Percentiles rank a stretch among this genome's conserved stretches.
phyloP scores from a whole-genome alignment of 2,329 filamentous ascomycete genomes.

The Tolypocladium inflatum region DNA sequence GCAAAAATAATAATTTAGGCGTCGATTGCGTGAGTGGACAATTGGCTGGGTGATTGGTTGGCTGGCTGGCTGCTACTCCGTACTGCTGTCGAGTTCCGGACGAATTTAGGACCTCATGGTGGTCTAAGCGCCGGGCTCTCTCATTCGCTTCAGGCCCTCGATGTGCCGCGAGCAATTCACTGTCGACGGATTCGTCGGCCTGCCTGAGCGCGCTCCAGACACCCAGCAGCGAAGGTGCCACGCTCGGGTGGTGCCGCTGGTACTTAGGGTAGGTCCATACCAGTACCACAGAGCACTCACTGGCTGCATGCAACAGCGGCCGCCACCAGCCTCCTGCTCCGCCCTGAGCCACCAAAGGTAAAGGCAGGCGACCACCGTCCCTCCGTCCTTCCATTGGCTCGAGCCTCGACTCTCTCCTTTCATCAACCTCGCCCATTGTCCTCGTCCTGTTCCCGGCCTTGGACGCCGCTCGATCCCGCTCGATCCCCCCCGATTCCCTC shows the following conservation, averaged over 20 bases:
- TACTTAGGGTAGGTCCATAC: no score
- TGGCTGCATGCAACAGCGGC: neutral
- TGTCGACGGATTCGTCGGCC: no score
- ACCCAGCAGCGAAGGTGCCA: neutral
- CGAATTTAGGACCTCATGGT: no score
- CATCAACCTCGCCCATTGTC: neutral
- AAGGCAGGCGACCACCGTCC: neutral
- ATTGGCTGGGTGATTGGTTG: neutral
- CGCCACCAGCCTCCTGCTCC: neutral
- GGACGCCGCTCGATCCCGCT: neutral
- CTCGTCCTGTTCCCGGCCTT: neutral
- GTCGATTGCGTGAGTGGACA: neutral
- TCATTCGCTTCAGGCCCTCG: no score
- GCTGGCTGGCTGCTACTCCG: neutral
- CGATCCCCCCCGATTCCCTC: no score
- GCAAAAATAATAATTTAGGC: no score
- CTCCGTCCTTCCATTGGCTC: neutral
- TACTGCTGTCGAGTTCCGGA: no score
- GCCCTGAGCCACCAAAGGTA: neutral
- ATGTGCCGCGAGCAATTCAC: no score
- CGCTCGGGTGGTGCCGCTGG: conserved; percentile 2
- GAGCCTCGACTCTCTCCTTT: neutral
- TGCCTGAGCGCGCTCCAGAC: no score
- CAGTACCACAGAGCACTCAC: conserved; percentile 1
- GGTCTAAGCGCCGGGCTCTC: no score